These are phyloP conservation scores for Pythium scleroteichum DNA, from an alignment of 352 stramenopile species.

Conservation along the genomic window DNA sequence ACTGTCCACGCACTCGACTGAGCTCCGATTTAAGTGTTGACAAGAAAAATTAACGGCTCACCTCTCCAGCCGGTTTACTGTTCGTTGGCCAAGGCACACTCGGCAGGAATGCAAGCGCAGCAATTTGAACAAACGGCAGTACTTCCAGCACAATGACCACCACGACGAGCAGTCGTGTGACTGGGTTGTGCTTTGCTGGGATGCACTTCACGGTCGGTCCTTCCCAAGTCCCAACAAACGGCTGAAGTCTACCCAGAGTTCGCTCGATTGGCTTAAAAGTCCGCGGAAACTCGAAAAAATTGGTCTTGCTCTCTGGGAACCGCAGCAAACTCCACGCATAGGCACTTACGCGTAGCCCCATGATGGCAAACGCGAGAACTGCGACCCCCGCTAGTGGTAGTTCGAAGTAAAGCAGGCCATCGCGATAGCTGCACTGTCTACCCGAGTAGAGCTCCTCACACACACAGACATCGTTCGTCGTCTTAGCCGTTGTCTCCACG, in stretches of 20 bases:
- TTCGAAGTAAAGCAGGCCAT: constrained; percentile 49
- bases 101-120: constrained; percentile 50
- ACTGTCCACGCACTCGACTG: too few species aligned
- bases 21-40: too few species aligned
- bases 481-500: constrained; percentile 11
- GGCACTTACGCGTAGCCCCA: constrained; percentile 35
- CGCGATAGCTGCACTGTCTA: constrained; percentile 46
- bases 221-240: constrained; percentile 41
- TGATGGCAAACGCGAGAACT: constrained; percentile 37
- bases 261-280: constrained; percentile 22
- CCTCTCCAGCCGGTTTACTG: constrained; percentile 34
- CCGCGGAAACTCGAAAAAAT: constrained; percentile 57
- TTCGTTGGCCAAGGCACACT: constrained; percentile 48
- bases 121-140: constrained; percentile 47
- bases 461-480: constrained; percentile 31
- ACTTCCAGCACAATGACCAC: constrained; percentile 43
- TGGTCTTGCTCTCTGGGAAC: constrained; percentile 32
- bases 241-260: background rate
- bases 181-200: constrained; percentile 20
- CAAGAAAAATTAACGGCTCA: constrained; percentile 1
- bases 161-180: constrained; percentile 39
- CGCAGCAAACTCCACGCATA: constrained; percentile 33
- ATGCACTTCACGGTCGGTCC: constrained; percentile 35
- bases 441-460: constrained; percentile 53
- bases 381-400: constrained; percentile 42